Percentiles rank a stretch among this genome's conserved stretches.
These are phyloP conservation scores for Sisymbrium irio DNA, from an alignment of 345 rosid genomes.

Conservation along the genomic window DNA sequence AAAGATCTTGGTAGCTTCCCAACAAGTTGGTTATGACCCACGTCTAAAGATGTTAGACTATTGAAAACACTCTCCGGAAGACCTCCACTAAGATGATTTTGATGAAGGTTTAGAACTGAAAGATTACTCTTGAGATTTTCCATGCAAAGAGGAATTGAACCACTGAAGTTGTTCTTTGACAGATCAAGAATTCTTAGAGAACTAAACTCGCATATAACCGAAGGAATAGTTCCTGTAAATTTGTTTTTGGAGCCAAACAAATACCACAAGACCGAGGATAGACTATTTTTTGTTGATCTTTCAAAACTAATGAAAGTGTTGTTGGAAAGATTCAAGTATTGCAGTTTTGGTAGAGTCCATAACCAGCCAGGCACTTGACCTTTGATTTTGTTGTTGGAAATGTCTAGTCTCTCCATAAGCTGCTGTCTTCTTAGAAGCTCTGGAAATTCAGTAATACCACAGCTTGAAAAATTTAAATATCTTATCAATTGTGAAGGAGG, in stretches of 20 bases:
- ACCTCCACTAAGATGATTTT: background rate
- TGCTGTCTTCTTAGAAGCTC: background rate
- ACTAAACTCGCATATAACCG: background rate
- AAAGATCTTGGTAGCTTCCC: too few species aligned
- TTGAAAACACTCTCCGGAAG: too few species aligned
- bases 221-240: background rate
- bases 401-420: fast-evolving
- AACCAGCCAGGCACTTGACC: constrained; percentile 12
- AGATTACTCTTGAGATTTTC: background rate
- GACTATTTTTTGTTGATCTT: background rate
- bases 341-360: background rate
- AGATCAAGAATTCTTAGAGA: background rate
- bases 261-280: background rate
- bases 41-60: too few species aligned
- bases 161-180: background rate
- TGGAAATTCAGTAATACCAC: too few species aligned
- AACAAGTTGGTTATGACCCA: too few species aligned
- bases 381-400: constrained; percentile 10
- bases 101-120: background rate
- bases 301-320: background rate
- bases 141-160: background rate
- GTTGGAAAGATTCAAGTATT: background rate
- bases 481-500: too few species aligned
- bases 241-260: background rate
- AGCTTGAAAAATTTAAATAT: too few species aligned